Evolutionary conservation across 768 basidiomycete species (phyloP).

Genomic region (Xerocomus potaroensis): DNA sequence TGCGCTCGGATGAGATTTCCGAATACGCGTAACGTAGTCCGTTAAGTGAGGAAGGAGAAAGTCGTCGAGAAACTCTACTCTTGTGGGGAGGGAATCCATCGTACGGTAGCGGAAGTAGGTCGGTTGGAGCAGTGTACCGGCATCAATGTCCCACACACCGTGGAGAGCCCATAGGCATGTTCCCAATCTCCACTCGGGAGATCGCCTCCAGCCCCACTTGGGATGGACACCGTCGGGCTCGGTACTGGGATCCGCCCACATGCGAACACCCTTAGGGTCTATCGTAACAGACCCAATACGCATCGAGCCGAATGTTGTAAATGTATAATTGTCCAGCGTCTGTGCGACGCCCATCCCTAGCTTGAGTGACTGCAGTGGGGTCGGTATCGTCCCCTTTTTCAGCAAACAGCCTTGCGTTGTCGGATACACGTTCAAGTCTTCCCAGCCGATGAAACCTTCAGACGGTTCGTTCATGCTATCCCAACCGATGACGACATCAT

Average conservation of each 20-base stretch:
- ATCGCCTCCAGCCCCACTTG: constrained; percentile 83
- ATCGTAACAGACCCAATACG: constrained; percentile 71
- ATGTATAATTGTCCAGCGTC: constrained; percentile 78
- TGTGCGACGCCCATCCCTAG: constrained; percentile 86
- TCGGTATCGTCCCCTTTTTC: constrained; percentile 86
- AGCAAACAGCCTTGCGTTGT: constrained; percentile 63
- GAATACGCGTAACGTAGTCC: constrained; percentile 53
- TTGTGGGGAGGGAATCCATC: constrained; percentile 17
- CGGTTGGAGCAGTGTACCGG: constrained; percentile 60
- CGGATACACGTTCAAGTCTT: constrained; percentile 64
- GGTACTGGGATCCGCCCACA: constrained; percentile 65
- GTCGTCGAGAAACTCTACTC: constrained; percentile 70
- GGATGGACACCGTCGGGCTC: constrained; percentile 54
- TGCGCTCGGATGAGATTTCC: constrained; percentile 68
- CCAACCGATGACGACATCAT: constrained; percentile 93
- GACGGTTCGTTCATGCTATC: constrained; percentile 94
- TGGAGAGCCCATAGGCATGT: constrained; percentile 85
- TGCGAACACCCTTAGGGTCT: constrained; percentile 75
- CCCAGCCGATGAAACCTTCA: constrained; percentile 68
- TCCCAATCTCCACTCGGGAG: constrained; percentile 68
- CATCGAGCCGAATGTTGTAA: constrained; percentile 74
- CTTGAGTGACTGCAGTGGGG: constrained; percentile 75
- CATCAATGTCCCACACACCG: constrained; percentile 80
- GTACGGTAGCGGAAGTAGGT: constrained; percentile 61
- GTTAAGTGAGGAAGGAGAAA: constrained; percentile 77